Evolutionary conservation across 441 rosid species (phyloP), one percentile per base, ranked within the genome.

Genomic region (Gossypium davidsonii): DNA sequence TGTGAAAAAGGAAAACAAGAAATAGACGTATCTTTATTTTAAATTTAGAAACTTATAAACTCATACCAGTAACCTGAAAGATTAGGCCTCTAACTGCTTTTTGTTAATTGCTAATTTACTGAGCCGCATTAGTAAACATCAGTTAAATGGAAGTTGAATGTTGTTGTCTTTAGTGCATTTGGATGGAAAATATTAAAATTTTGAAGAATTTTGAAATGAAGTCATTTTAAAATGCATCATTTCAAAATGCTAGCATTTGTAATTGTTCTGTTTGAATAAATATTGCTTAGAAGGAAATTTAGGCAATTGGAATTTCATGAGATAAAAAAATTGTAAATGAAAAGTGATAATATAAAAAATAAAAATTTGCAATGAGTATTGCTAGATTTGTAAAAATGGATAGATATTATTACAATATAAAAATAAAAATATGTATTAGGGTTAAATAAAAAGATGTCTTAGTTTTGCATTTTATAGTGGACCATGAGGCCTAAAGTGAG

Each of bases 171-270:
- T 68, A 26, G 42, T 15, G 42, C 65, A 60, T 60, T 60, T 60
- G 65, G 44, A 60, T 28, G 65, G 65, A 18, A 4, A 60, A 25
- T 23, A 28, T 14, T 48, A 60, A 60, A 60, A 28, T 28, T 60
- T 7, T 14, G 20, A 28, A 59, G 63, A 59, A 26, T 4, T 59
- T 59, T 59, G 18, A 59, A 23, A 59, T 59, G 37, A 59, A 28
- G 63, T 6, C 61, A 60, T 60, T 60, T 60, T 60, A 28, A 60
- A 60, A 59, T 59, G 64, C 64, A 60, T 60, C 42, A 60, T 60
- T 6, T 60, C 11, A 28, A 5, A 60, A 60, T 60, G 44, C 21
- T n/a, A 28, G 21, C 18, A 28, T 60, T 14, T 60, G 44, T 28
- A 28, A 28, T 5, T 60, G 20, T 60, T 28, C 15, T 28, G 3